Evolutionary conservation across 2,329 filamentous ascomycete species (phyloP), one percentile per base, ranked within the genome.

Genomic region (Bertia moriformis): DNA sequence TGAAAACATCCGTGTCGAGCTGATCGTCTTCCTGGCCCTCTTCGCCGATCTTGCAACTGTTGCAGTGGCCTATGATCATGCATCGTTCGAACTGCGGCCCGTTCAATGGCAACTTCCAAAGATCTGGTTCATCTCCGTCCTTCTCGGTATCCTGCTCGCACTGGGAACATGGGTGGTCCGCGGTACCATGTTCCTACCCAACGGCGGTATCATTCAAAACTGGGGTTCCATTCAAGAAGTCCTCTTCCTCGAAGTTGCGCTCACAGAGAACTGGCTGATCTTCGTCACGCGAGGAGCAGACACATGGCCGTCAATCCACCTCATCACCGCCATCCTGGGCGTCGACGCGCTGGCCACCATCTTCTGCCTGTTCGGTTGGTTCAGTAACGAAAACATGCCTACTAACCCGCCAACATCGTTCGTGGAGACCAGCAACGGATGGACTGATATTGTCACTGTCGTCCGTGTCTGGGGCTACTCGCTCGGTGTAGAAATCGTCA

Each of bases 61-160:
- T 47, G 81, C 81, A 43, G 75, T 85, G 42, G 81, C 81, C 38
- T 85, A 85, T 63, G 81, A 86, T 55, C 84, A 85, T 56, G 81
- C 81, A 37, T 76, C 83, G 63, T 83, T 76, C 50, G 81, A 86
- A 54, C 68, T 68, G 43, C 75, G 80, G 29, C 81, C 81, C 13
- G 81, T 85, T 50, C 80, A 85, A 59, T 86, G 81, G 81, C 81
- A 86, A 62, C 58, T 86, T 46, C 79, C 80, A 46, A 86, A 85
- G 69, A 85, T 85, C 55, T 85, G 80, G 81, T 69, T 85, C 47
- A 83, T 86, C 51, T 78, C 72, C 44, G 65, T 81, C 47, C 62
- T 81, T 43, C 71, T 85, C 38, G 81, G 81, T 57, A 47, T 72
- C 22, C 61, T 84, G 35, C 76, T 86, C 32, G 80, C 81, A 40